phyloP scores from a whole-genome alignment of 192 early-diverging fungal species.

The Paraglomus brasilianum region DNA sequence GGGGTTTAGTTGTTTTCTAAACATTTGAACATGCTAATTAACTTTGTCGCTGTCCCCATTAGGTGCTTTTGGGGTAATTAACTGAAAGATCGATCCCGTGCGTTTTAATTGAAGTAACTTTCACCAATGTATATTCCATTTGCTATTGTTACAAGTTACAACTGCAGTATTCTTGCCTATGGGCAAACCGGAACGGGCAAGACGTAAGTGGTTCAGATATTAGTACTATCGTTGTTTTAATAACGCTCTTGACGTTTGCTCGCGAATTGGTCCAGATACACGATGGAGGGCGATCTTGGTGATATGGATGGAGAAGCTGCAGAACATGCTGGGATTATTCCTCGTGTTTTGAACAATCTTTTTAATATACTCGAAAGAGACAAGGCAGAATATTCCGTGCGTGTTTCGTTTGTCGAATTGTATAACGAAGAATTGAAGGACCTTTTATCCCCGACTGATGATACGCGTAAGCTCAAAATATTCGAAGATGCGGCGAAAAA shows the following conservation, averaged over 20 bases:
- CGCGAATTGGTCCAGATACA: constrained; percentile 48
- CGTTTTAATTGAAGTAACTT: too few relatives aligned
- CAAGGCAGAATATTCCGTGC: constrained; percentile 74
- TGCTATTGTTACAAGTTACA: constrained; percentile 50
- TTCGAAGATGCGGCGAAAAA: constrained; percentile 69
- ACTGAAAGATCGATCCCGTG: too few relatives aligned
- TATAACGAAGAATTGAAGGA: constrained; percentile 98
- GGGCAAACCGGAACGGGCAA: constrained; percentile 94
- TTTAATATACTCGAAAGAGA: constrained; percentile 73
- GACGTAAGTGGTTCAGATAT: constrained; percentile 51
- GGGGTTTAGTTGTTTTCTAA: constrained; percentile 25
- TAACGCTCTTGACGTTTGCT: background rate
- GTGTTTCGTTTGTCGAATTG: constrained; percentile 86
- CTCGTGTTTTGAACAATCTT: constrained; percentile 75
- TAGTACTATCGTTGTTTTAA: background rate
- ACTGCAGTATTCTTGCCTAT: constrained; percentile 83
- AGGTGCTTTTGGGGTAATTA: constrained; percentile 36
- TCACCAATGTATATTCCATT: too few relatives aligned
- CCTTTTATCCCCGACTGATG: constrained; percentile 64
- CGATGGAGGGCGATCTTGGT: constrained; percentile 90
- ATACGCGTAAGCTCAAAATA: constrained; percentile 59
- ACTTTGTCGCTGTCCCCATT: background rate
- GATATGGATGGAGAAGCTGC: constrained; percentile 44
- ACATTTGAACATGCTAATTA: background rate
- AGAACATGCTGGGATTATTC: constrained; percentile 83